phyloP scores from a whole-genome alignment of 2,329 filamentous ascomycete genomes.

The Cladosporium cucumerinum region DNA sequence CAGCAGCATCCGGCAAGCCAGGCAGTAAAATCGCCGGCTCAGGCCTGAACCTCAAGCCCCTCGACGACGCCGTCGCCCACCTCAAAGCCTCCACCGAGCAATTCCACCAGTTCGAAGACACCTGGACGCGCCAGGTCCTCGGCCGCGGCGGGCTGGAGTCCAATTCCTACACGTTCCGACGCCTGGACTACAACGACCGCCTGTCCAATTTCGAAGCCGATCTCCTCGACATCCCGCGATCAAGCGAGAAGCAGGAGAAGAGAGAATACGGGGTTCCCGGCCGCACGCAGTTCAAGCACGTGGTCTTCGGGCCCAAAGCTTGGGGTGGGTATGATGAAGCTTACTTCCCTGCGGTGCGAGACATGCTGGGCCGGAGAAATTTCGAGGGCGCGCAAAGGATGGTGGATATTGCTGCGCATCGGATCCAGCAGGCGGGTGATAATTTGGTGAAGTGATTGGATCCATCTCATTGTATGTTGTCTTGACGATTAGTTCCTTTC shows the following conservation, averaged over 20 bases:
- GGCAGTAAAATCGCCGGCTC: conserved; percentile 1
- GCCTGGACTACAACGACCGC: conserved; percentile 73
- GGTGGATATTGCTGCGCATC: conserved; percentile 67
- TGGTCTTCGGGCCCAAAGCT: conserved; percentile 78
- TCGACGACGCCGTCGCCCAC: conserved; percentile 61
- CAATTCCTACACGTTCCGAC: conserved; percentile 60
- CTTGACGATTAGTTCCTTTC: neutral
- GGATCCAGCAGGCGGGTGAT: conserved; percentile 61
- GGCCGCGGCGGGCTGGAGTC: conserved; percentile 72
- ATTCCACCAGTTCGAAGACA: conserved; percentile 73
- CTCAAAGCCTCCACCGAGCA: conserved; percentile 58
- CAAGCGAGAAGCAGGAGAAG: conserved; percentile 27
- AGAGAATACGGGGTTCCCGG: conserved; percentile 57
- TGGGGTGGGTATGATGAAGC: conserved; percentile 68
- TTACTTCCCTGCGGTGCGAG: conserved; percentile 79
- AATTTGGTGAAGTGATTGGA: conserved; percentile 18
- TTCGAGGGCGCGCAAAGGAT: conserved; percentile 66
- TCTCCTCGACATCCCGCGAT: conserved; percentile 71
- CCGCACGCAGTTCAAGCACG: conserved; percentile 89
- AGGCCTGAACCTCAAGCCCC: conserved; percentile 53
- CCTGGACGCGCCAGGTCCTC: conserved; percentile 72
- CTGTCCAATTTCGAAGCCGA: conserved; percentile 80
- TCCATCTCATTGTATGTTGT: neutral
- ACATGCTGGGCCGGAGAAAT: conserved; percentile 69
- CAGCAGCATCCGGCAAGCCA: conserved; percentile 2